phyloP scores from a whole-genome alignment of 2,329 filamentous ascomycete species.

The Arthrobotrys entomopaga region DNA sequence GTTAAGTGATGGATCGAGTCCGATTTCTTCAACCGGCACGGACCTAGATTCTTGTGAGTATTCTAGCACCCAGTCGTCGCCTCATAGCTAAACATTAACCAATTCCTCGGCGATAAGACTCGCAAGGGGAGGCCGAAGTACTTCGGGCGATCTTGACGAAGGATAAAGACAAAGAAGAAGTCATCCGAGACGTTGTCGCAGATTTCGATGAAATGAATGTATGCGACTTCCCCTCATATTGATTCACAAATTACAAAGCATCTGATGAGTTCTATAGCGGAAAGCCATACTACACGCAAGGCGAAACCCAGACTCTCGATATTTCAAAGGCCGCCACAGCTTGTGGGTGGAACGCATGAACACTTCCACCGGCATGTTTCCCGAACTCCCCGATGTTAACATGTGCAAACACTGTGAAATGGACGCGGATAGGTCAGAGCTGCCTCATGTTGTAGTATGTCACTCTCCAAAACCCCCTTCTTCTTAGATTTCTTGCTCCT shows the following conservation, averaged over 20 bases:
- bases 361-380: slow-evolving; percentile 34
- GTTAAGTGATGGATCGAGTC: too few species aligned
- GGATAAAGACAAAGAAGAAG: not conserved
- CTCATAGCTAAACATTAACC: too few species aligned
- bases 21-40: too few species aligned
- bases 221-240: not conserved
- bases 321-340: slow-evolving; percentile 17
- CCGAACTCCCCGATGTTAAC: not conserved
- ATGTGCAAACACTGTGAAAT: slow-evolving; percentile 20
- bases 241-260: not conserved
- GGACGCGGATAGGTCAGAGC: not conserved
- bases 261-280: not conserved
- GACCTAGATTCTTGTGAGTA: not conserved
- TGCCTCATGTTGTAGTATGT: too few species aligned
- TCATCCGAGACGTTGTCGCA: not conserved
- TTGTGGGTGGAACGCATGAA: slow-evolving; percentile 26
- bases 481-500: not conserved
- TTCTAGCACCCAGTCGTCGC: too few species aligned
- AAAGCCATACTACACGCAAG: not conserved
- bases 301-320: slow-evolving; percentile 4
- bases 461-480: too few species aligned
- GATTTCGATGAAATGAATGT: slow-evolving; percentile 2
- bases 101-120: not conserved
- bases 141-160: not conserved
- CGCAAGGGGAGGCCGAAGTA: not conserved